Base-by-base conservation (phyloP, 2,329 filamentous ascomycete species). In the Penicillium sp. region DNA sequence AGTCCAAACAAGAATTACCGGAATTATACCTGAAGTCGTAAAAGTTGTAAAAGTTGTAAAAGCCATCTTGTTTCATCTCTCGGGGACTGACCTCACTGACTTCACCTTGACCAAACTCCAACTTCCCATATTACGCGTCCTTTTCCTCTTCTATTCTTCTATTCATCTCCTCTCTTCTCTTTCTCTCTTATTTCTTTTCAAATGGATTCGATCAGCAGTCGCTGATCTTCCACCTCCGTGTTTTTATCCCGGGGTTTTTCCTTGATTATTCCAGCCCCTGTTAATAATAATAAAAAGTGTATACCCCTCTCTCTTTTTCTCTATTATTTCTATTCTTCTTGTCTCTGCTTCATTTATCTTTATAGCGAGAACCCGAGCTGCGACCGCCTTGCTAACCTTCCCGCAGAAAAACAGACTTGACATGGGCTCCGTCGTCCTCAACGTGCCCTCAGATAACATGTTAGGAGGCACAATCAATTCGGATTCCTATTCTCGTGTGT, bases 401-500 rank as follows among this genome's bases (percentile, higher is more conserved):
- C 28, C 31, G 22, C 40, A 59, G 44, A 59, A 43, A 28, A 48
- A 36, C 38, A 38, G 36, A 43, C 28, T 33, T 25, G 47, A 78
- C 72, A 86, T 85, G 83, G 82, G 81, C 78, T 83, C 82, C 71
- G 75, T 85, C 65, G 76, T 84, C 69, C 74, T 84, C 67, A 79
- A 78, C 79, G 86, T 86, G 78, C 83, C 89, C 75, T 83, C 89
- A 12, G 74, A 86, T 66, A 81, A 85, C 76, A 87, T 90, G 78
- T 77, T 82, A 67, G 79, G 78, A 73, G 74, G 74, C 63, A 70
- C 75, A 65, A 67, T 74, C 64, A 70, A 69, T 59, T 51, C 67
- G 48, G 77, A 79, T 67, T 73, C 74, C 45, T 71, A 70, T 67
- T 64, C 67, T 37, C 37, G 63, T 60, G 50, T 62, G 36, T 17